Base-by-base conservation (phyloP, 1,284 basidiomycete genomes). In the Cryptococcus sp. region DNA sequence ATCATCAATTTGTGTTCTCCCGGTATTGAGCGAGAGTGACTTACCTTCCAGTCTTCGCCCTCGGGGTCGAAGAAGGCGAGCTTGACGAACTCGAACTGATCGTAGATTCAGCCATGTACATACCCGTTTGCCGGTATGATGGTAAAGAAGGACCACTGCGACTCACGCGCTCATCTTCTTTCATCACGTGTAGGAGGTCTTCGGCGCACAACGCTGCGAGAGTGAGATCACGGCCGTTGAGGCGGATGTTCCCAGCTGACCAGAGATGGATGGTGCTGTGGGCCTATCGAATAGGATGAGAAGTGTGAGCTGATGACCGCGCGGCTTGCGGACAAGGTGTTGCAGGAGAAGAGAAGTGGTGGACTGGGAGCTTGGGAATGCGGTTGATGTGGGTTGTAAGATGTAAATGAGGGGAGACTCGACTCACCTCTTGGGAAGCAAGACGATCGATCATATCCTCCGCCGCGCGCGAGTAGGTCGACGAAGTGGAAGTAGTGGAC, bases 41-140 rank as follows among this genome's bases (percentile, higher is more conserved):
- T 60, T 41, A 73, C 71, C 70, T 74, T 76, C 72, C 73, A 75
- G 56, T 77, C 75, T 44, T 73, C 75, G 15, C 66, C 68, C 16
- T 71, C 69, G n/a, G 61, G 64, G 53, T 67, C 71, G 42, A 75
- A 69, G 54, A 72, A 65, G 22, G 59, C 54, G 20, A 73, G 35
- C 25, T 60, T 53, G 53, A 75, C 60, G 42, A 73, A 53, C 50
- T 72, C 65, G 49, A 77, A 73, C 73, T 75, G 55, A 8, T 4
- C 4, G 5, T 27, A 46, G 25, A n/a, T 4, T 22, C 38, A 23
- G 31, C 47, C 2, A 54, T 4, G 35, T 31, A 25, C 6, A 25
- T 27, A 22, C 8, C n/a, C n/a, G n/a, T n/a, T n/a, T n/a, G 8
- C 31, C 2, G 7, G 31, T 13, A 4, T 19, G 17, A 40, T 41